These are phyloP conservation scores for Blastosporella zonata DNA, from an alignment of 1,284 basidiomycete genomes.

Conservation along the genomic window DNA sequence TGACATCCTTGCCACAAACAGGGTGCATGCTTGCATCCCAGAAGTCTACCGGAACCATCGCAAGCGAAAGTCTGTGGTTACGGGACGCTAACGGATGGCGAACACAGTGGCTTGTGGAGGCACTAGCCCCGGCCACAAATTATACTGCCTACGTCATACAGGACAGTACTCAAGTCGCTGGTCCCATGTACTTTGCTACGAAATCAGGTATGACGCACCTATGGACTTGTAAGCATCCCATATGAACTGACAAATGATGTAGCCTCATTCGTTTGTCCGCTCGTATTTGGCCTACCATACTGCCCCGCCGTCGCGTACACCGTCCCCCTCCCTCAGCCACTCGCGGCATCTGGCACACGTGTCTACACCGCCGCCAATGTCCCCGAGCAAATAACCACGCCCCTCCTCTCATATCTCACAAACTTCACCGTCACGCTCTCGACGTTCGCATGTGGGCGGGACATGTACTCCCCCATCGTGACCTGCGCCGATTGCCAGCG, in stretches of 20 bases:
- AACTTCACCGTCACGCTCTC: conserved; percentile 74
- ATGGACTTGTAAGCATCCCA: not conserved
- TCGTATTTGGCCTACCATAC: conserved; percentile 68
- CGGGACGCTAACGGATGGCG: conserved; percentile 58
- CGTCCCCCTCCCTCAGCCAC: conserved; percentile 56
- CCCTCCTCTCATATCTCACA: conserved; percentile 57
- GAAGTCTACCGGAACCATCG: conserved; percentile 32
- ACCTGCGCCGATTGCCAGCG: conserved; percentile 74
- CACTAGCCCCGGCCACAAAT: conserved; percentile 60
- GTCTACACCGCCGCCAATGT: conserved; percentile 54
- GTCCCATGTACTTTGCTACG: conserved; percentile 64
- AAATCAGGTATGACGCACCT: conserved; percentile 54
- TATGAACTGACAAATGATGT: conserved; percentile 9
- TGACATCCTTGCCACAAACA: conserved; percentile 51
- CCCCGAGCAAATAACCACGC: conserved; percentile 44
- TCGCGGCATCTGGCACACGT: conserved; percentile 28
- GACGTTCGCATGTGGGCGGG: conserved; percentile 77
- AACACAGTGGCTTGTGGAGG: conserved; percentile 61
- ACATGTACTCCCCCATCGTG: conserved; percentile 76
- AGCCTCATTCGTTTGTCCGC: conserved; percentile 72
- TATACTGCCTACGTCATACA: conserved; percentile 66
- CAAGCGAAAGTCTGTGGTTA: conserved; percentile 50
- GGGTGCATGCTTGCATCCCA: conserved; percentile 50
- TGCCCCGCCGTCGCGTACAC: conserved; percentile 75
- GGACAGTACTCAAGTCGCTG: conserved; percentile 50